Conservation (phyloP, 2,329 filamentous ascomycete genomes). For the Massarina eburnea region DNA sequence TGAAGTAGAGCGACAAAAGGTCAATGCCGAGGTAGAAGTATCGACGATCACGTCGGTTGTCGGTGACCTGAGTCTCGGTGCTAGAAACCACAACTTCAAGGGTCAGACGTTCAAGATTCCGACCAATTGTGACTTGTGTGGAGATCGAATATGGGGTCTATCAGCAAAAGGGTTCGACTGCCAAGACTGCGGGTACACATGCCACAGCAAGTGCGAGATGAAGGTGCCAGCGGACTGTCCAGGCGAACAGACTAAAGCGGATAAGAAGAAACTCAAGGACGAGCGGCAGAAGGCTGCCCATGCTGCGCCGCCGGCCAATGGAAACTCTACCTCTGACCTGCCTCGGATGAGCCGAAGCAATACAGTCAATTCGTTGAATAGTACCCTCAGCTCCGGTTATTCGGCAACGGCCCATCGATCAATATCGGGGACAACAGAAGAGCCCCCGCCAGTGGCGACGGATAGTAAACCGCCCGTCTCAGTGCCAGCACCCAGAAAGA, state of each 20-base stretch:
- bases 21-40: slow-evolving; percentile 91
- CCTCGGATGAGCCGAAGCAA: slow-evolving; percentile 75
- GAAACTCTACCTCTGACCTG: slow-evolving; percentile 58
- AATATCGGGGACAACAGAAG: slow-evolving; percentile 62
- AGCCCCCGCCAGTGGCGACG: slow-evolving; percentile 27
- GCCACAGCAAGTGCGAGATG: slow-evolving; percentile 98
- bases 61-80: slow-evolving; percentile 88
- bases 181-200: slow-evolving; percentile 94
- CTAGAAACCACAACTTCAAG: slow-evolving; percentile 96
- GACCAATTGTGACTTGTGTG: slow-evolving; percentile 95
- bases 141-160: slow-evolving; percentile 94
- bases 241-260: slow-evolving; percentile 89
- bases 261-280: slow-evolving; percentile 88
- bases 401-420: slow-evolving; percentile 77
- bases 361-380: slow-evolving; percentile 79
- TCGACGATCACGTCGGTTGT: slow-evolving; percentile 89
- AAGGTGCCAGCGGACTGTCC: slow-evolving; percentile 96
- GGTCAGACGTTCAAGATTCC: slow-evolving; percentile 99
- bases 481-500: slow-evolving; percentile 41
- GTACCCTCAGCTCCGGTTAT: slow-evolving; percentile 79
- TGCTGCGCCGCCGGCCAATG: slow-evolving; percentile 50
- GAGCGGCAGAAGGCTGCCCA: slow-evolving; percentile 81
- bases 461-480: slow-evolving; percentile 39
- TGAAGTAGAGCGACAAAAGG: slow-evolving; percentile 76
- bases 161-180: slow-evolving; percentile 97